These are phyloP conservation scores for Selenicereus undatus DNA, from an alignment of 148 eudicot genomes.

Conservation along the genomic window DNA sequence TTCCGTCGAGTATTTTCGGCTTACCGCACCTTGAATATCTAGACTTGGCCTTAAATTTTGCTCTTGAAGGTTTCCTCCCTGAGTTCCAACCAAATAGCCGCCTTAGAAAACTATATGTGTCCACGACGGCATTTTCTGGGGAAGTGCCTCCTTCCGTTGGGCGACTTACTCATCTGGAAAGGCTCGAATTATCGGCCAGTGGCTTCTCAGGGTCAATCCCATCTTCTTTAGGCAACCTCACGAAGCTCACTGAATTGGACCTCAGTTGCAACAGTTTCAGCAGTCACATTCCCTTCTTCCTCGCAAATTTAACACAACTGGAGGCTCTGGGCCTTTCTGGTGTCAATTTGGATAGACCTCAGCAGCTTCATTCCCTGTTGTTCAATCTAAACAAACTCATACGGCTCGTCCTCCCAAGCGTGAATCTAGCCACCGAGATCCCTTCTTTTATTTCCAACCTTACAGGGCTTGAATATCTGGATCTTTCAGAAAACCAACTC, in stretches of 20 bases:
- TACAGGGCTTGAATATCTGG: not conserved
- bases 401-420: not conserved
- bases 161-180: not conserved
- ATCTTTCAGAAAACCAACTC: conserved; percentile 8
- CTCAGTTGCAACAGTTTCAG: not conserved
- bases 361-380: not conserved
- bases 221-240: conserved; percentile 20
- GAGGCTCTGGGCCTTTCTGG: not conserved
- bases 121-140: conserved; percentile 19
- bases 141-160: conserved; percentile 26
- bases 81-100: conserved; percentile 16
- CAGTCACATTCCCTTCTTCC: not conserved
- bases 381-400: conserved; percentile 15
- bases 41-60: conserved; percentile 6
- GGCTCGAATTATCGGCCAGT: not conserved
- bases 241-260: conserved; percentile 12
- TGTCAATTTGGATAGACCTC: not conserved
- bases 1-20: conserved; percentile 10
- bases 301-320: conserved; percentile 22
- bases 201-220: conserved; percentile 19
- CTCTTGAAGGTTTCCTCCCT: conserved; percentile 27
- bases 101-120: not conserved
- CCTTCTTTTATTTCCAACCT: conserved; percentile 5
- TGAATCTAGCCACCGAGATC: not conserved
- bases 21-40: conserved; percentile 26